Evolutionary conservation across 2,329 filamentous ascomycete genomes (phyloP).

Genomic region (Rasamsonia emersonii): DNA sequence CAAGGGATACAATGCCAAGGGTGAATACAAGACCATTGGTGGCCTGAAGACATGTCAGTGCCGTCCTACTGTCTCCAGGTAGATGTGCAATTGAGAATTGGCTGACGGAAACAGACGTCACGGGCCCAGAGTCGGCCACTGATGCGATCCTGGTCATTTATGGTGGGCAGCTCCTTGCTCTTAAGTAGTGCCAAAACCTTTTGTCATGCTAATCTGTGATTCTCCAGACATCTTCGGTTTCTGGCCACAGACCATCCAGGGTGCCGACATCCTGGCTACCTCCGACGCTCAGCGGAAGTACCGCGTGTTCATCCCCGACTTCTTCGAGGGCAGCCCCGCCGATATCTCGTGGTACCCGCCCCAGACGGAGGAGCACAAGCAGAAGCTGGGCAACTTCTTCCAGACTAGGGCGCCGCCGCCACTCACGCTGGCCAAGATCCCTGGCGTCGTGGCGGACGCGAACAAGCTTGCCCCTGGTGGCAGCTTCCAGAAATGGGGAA

Average conservation of each 20-base stretch:
- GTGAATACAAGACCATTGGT: conserved; percentile 50
- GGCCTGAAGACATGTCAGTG: conserved; percentile 53
- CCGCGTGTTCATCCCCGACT: conserved; percentile 85
- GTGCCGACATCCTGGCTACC: conserved; percentile 53
- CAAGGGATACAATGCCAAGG: conserved; percentile 47
- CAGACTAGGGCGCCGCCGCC: conserved; percentile 48
- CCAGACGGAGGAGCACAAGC: conserved; percentile 50
- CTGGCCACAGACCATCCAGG: conserved; percentile 55
- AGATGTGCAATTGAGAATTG: not conserved
- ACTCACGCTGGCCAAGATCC: conserved; percentile 47
- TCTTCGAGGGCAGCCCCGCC: conserved; percentile 69
- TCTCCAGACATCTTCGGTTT: conserved; percentile 53
- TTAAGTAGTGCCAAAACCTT: not conserved
- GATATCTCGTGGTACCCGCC: conserved; percentile 55
- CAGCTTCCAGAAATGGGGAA: conserved; percentile 45
- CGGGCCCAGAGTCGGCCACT: conserved; percentile 47
- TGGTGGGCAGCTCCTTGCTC: conserved; percentile 19
- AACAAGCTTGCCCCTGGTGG: conserved; percentile 35
- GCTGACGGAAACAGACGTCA: conserved; percentile 37
- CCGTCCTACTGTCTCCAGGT: not conserved
- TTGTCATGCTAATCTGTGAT: not conserved
- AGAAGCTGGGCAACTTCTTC: conserved; percentile 54
- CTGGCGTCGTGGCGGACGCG: conserved; percentile 47
- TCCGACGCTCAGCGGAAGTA: conserved; percentile 63
- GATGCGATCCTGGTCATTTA: conserved; percentile 51